Conservation (phyloP, 2,329 filamentous ascomycete species). For the Canariomyces notabilis region DNA sequence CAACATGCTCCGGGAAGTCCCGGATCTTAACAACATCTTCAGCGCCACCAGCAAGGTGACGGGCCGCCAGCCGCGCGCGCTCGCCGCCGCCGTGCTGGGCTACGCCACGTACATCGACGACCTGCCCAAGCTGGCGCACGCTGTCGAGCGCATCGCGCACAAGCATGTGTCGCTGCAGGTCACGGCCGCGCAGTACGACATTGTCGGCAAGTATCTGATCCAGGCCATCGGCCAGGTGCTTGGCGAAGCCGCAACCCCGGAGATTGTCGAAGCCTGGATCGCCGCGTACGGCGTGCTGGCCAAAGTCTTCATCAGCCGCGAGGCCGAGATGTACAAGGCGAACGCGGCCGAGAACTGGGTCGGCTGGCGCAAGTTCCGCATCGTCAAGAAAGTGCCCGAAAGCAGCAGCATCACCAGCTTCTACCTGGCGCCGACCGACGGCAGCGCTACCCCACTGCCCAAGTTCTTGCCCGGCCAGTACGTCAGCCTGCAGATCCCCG, state of each 20-base stretch:
- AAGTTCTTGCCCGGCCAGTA: slow-evolving; percentile 67
- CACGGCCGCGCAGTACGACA: slow-evolving; percentile 61
- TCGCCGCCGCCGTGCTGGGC: slow-evolving; percentile 60
- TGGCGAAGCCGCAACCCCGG: slow-evolving; percentile 58
- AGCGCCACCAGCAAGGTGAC: slow-evolving; percentile 61
- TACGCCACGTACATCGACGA: slow-evolving; percentile 68
- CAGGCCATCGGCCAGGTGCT: slow-evolving; percentile 63
- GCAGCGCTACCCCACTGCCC: slow-evolving; percentile 50
- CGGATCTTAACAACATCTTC: slow-evolving; percentile 64
- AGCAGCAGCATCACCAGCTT: slow-evolving; percentile 65
- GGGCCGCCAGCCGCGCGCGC: slow-evolving; percentile 55
- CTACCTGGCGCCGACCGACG: slow-evolving; percentile 60
- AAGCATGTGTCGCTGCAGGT: slow-evolving; percentile 70
- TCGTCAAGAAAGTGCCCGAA: slow-evolving; percentile 60
- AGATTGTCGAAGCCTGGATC: slow-evolving; percentile 64
- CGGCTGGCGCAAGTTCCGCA: slow-evolving; percentile 62
- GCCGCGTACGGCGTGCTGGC: slow-evolving; percentile 70
- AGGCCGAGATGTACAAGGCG: slow-evolving; percentile 56
- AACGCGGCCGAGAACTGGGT: slow-evolving; percentile 52
- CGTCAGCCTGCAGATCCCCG: slow-evolving; percentile 56
- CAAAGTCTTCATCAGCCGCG: slow-evolving; percentile 63
- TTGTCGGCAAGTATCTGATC: slow-evolving; percentile 66
- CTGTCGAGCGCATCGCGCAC: slow-evolving; percentile 56
- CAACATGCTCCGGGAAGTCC: slow-evolving; percentile 60
- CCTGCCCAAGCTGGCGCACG: slow-evolving; percentile 48